Conservation (phyloP, 2,329 filamentous ascomycete genomes). For the Chaetothyriales sp. region DNA sequence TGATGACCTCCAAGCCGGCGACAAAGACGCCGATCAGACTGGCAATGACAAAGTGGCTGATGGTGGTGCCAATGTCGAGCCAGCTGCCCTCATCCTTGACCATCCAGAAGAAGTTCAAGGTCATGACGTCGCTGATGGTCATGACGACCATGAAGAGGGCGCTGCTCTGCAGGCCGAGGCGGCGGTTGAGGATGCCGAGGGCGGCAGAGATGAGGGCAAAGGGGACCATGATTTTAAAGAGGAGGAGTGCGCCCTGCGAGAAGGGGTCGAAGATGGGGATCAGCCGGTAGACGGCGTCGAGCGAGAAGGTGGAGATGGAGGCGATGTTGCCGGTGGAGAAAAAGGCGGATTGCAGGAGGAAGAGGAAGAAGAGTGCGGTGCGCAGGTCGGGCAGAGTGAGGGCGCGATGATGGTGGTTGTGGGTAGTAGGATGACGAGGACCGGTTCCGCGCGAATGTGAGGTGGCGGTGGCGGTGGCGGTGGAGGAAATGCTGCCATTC, state of each 20-base stretch:
- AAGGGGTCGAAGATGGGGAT: slow-evolving; percentile 91
- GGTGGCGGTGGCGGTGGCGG: slow-evolving; percentile 8
- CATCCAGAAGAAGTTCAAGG: slow-evolving; percentile 94
- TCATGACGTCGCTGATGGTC: slow-evolving; percentile 79
- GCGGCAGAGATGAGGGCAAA: slow-evolving; percentile 88
- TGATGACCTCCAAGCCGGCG: slow-evolving; percentile 70
- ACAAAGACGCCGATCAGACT: slow-evolving; percentile 85
- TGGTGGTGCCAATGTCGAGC: slow-evolving; percentile 94
- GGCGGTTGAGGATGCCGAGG: slow-evolving; percentile 78
- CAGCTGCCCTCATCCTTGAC: slow-evolving; percentile 93
- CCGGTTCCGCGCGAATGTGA: slow-evolving; percentile 19
- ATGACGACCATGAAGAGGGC: slow-evolving; percentile 92
- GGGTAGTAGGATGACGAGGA: slow-evolving; percentile 17
- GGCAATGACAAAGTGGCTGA: slow-evolving; percentile 89
- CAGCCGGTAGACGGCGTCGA: slow-evolving; percentile 78
- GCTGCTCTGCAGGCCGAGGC: slow-evolving; percentile 70
- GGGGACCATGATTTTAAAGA: slow-evolving; percentile 83
- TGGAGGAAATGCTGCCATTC: slow-evolving; percentile 10
- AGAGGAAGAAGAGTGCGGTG: slow-evolving; percentile 87
- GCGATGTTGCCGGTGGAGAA: slow-evolving; percentile 96
- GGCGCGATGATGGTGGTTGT: slow-evolving; percentile 40
- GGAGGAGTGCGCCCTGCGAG: slow-evolving; percentile 70
- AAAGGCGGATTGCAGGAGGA: slow-evolving; percentile 85
- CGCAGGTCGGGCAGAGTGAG: slow-evolving; percentile 73
- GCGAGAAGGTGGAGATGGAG: slow-evolving; percentile 80